Evolutionary conservation across 768 basidiomycete genomes (phyloP), one percentile per base, ranked within the genome.

Genomic region (Boletus rubroflammeus): DNA sequence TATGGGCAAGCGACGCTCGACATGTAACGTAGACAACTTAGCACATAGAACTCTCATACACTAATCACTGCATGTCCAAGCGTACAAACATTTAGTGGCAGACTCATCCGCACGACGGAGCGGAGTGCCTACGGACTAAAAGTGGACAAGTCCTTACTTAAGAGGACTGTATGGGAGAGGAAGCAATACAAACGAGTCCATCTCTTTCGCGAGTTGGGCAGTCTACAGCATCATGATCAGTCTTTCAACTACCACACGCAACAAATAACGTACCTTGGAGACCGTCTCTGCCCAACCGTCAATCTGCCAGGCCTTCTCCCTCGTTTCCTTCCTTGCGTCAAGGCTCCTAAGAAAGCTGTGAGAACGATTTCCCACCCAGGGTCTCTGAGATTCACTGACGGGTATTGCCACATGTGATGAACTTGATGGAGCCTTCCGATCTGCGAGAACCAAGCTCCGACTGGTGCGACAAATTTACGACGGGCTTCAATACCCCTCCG

Each of bases 381-480:
- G 19, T 47, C 15, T n/a, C n/a, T n/a, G n/a, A 51, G 21, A 54
- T 34, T 54, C 55, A 80, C 86, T 67, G 64, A 93, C 91, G 86
- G 85, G 68, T 96, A 96, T 73, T 98, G 95, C 96, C 96, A 98
- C 74, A 98, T 82, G 73, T 98, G 96, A 68, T 98, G 90, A 8
- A 97, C 96, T 60, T 91, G 81, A 66, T 92, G 88, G 50, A 92
- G 76, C 45, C 87, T 80, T 48, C 91, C 91, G 44, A 91, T 78
- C 70, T 93, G 91, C 52, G 89, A 88, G 73, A 91, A 95, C 90
- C 91, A 93, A n/a, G 90, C 89, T 28, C 90, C 93, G 13, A 91
- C 82, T 41, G 90, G 95, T 53, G 82, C 82, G 51, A 96, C 86
- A 65, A 89, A 89, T 69, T 88, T 85, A 57, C 86, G 80, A 47